Evolutionary conservation across 2,329 filamentous ascomycete species (phyloP).

Genomic region (Metarhizium guizhouense): DNA sequence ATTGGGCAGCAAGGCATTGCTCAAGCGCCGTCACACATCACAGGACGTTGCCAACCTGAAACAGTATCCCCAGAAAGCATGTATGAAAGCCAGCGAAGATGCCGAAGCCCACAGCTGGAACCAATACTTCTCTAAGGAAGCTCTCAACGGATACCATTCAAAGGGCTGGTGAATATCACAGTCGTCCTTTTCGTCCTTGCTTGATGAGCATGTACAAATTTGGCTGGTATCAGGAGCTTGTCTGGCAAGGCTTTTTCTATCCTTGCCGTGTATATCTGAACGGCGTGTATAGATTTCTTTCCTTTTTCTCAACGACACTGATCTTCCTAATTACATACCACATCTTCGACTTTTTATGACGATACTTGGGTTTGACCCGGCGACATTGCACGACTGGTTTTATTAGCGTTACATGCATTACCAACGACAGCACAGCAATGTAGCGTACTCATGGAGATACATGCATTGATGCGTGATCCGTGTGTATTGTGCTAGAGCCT

Average conservation of each 20-base stretch:
- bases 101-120: slow-evolving; percentile 70
- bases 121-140: slow-evolving; percentile 74
- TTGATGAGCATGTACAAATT: background rate
- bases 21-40: slow-evolving; percentile 84
- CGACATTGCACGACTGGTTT: slow-evolving; percentile 1
- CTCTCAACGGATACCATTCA: slow-evolving; percentile 40
- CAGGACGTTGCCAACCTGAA: slow-evolving; percentile 84
- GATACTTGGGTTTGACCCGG: background rate
- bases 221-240: background rate
- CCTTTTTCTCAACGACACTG: slow-evolving; percentile 6
- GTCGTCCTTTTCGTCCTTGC: background rate
- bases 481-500: slow-evolving; percentile 3
- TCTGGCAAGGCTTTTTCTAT: slow-evolving; percentile 4
- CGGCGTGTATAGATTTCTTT: slow-evolving; percentile 17
- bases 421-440: slow-evolving; percentile 1
- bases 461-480: background rate
- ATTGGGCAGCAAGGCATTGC: slow-evolving; percentile 75
- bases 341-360: background rate
- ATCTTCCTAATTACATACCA: slow-evolving; percentile 3
- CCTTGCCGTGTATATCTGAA: slow-evolving; percentile 18
- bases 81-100: slow-evolving; percentile 50
- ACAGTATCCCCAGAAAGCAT: slow-evolving; percentile 63
- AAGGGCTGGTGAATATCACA: slow-evolving; percentile 29
- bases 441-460: background rate
- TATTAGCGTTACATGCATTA: slow-evolving; percentile 2